Percentiles rank a stretch among this genome's conserved stretches.
These are phyloP conservation scores for Fragaria ananassa DNA, from an alignment of 306 rosid species.

Conservation along the genomic window DNA sequence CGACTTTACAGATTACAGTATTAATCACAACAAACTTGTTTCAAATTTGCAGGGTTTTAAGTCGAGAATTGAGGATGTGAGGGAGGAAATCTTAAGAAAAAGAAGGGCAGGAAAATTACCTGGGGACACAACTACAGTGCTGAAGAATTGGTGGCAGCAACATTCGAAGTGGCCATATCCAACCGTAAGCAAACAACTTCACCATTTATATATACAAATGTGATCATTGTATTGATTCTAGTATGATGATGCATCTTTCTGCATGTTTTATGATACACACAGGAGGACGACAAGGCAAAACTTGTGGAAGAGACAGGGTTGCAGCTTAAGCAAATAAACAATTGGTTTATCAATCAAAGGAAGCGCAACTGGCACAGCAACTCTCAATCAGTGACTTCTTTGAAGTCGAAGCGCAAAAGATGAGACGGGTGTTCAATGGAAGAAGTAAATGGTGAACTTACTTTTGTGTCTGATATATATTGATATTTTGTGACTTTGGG, in stretches of 20 bases:
- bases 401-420: constrained; percentile 97
- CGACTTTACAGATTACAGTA: background rate
- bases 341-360: constrained; percentile 98
- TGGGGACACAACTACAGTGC: constrained; percentile 91
- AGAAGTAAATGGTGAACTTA: constrained; percentile 27
- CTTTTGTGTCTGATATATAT: constrained; percentile 26
- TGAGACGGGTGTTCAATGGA: constrained; percentile 16
- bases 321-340: constrained; percentile 98
- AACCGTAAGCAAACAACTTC: constrained; percentile 54
- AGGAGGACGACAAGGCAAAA: constrained; percentile 99
- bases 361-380: constrained; percentile 98
- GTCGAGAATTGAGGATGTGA: constrained; percentile 95
- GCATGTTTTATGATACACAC: background rate
- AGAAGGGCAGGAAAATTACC: constrained; percentile 98
- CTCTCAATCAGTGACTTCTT: constrained; percentile 87
- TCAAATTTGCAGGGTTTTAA: constrained; percentile 68
- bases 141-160: constrained; percentile 98
- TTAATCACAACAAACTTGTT: background rate
- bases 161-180: constrained; percentile 99
- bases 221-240: background rate
- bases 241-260: background rate
- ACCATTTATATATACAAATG: background rate
- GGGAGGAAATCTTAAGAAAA: constrained; percentile 94
- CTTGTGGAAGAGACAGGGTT: constrained; percentile 98
- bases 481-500: constrained; percentile 12